phyloP scores from a whole-genome alignment of 352 stramenopile genomes.

The Phytopythium cucurbitacearum region DNA sequence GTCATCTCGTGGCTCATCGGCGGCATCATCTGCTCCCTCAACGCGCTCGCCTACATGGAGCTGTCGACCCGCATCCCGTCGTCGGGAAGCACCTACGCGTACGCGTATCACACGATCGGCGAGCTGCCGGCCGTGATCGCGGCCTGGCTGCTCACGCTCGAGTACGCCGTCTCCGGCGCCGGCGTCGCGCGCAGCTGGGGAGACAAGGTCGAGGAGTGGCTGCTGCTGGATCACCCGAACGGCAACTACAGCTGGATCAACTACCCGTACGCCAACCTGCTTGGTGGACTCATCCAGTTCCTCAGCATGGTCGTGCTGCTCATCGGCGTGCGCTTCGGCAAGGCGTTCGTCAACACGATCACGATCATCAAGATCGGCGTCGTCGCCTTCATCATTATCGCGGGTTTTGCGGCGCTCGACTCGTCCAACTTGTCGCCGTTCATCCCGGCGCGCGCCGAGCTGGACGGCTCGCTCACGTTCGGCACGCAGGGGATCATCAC shows the following conservation, averaged over 20 bases:
- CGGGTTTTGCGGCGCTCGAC: slow-evolving; percentile 75
- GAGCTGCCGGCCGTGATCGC: slow-evolving; percentile 88
- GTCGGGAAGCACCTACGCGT: slow-evolving; percentile 88
- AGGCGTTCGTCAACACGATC: slow-evolving; percentile 82
- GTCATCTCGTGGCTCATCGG: slow-evolving; percentile 69
- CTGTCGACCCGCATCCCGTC: slow-evolving; percentile 75
- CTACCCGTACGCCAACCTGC: slow-evolving; percentile 41
- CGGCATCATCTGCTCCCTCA: slow-evolving; percentile 70
- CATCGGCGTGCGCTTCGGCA: slow-evolving; percentile 78
- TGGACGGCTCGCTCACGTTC: slow-evolving; percentile 24
- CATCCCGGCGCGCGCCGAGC: slow-evolving; percentile 30
- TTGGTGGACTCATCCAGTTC: slow-evolving; percentile 59
- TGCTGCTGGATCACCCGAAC: slow-evolving; percentile 31
- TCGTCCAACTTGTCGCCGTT: slow-evolving; percentile 86
- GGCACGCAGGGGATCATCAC: slow-evolving; percentile 70
- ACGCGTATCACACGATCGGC: slow-evolving; percentile 87
- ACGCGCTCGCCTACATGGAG: slow-evolving; percentile 85
- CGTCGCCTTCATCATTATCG: slow-evolving; percentile 88
- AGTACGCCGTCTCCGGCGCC: slow-evolving; percentile 86
- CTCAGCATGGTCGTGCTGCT: slow-evolving; percentile 66
- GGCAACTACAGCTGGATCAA: slow-evolving; percentile 47
- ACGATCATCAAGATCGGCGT: slow-evolving; percentile 73
- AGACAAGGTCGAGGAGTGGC: slow-evolving; percentile 83
- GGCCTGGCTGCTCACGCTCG: slow-evolving; percentile 82
- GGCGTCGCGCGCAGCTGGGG: slow-evolving; percentile 90